Base-by-base conservation (phyloP, 1,139 yeast genomes). In the Pneumocystis carinii region DNA sequence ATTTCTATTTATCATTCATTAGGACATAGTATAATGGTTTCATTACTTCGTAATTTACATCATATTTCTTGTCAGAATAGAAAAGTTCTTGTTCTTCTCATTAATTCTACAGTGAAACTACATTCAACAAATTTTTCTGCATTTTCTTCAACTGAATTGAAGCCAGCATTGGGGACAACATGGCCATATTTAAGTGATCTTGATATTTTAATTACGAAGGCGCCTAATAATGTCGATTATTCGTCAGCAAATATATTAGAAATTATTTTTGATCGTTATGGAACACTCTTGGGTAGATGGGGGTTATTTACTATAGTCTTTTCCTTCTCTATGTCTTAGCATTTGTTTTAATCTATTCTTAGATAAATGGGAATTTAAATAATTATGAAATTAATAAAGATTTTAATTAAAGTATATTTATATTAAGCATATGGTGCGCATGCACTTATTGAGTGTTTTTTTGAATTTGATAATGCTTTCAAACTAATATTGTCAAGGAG, bases 111-210 rank as follows among this genome's bases (percentile, higher is more conserved):
- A 1, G 55, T 48, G 15, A 48, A 48, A 48, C 24, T 29, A 8
- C 32, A 24, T 10, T 48, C n/a, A 24, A 48, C 12, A 19, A 19
- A 48, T 48, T 48, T 48, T 12, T 48, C 55, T 48, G 24, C 64
- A 17, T 63, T 63, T 24, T 41, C 60, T 12, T 61, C 60, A 15
- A 61, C 60, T 12, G 35, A 48, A 10, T 42, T 57, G 19, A 61
- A 63, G 36, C 64, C 64, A 32, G 64, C 64, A 12, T 19, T 63
- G 55, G 64, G 64, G 42, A 48, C 36, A 8, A 58, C 64, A 27
- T 63, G 63, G 63, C 63, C 64, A 8, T 63, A 63, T 42, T 57
- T 63, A 32, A 41, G 62, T 53, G 64, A 63, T 32, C 58, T 60
- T 36, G 48, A 59, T 10, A 58, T 63, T 36, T 32, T 63, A 53